A percentile compares a stretch with the other conserved stretches of the same genome.
phyloP scores from a whole-genome alignment of 164 flowering plant genomes.

The Pachysandra terminalis region DNA sequence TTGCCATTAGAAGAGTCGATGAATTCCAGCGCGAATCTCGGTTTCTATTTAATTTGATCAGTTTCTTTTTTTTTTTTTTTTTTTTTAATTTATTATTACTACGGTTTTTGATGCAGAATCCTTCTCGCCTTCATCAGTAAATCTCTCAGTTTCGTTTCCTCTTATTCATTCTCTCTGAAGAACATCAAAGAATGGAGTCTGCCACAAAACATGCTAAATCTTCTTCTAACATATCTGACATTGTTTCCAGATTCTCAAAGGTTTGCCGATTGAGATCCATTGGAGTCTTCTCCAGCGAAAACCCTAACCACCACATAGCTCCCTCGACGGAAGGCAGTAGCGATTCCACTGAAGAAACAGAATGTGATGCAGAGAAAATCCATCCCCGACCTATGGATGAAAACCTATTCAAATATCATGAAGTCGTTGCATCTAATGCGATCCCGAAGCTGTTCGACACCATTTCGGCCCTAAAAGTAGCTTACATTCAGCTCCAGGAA shows the following conservation, averaged over 20 bases:
- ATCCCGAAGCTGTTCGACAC: conserved; percentile 36
- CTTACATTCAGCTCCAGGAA: conserved; percentile 56
- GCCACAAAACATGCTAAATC: conserved; percentile 28
- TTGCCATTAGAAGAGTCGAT: too few species aligned
- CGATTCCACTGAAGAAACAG: conserved; percentile 27
- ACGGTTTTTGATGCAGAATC: background rate
- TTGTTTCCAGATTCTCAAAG: conserved; percentile 43
- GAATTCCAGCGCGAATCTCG: too few species aligned
- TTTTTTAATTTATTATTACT: too few species aligned
- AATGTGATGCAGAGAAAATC: conserved; percentile 25
- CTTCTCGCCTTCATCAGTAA: background rate
- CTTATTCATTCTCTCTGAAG: background rate
- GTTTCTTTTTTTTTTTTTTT: too few species aligned
- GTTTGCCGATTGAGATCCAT: conserved; percentile 52
- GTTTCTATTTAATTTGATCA: too few species aligned
- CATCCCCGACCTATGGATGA: conserved; percentile 32
- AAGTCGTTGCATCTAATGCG: conserved; percentile 14
- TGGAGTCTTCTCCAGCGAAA: conserved; percentile 45
- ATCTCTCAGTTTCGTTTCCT: background rate
- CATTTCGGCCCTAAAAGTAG: conserved; percentile 40
- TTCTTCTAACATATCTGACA: conserved; percentile 46
- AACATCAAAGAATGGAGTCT: conserved; percentile 26
- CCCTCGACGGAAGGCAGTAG: conserved; percentile 19
- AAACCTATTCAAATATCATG: conserved; percentile 2
- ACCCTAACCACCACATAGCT: conserved; percentile 11